Percentiles rank a stretch among this genome's conserved stretches.
phyloP scores from a whole-genome alignment of 129 eudicot species.

The Artemisia argyi region DNA sequence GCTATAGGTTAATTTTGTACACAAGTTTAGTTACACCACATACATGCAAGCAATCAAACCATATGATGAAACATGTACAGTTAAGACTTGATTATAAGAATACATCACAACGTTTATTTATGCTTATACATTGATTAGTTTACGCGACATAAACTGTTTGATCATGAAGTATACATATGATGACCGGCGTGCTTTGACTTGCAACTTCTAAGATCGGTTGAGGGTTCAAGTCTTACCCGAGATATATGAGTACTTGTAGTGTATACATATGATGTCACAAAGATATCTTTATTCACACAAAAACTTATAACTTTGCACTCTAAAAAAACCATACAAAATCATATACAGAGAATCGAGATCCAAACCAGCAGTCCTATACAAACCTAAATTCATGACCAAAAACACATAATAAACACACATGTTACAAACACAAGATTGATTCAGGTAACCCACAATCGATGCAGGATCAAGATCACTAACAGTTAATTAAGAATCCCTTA shows the following conservation, averaged over 20 bases:
- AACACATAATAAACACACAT: conserved; percentile 9
- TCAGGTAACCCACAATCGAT: conserved; percentile 7
- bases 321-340: not conserved
- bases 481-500: conserved; percentile 38
- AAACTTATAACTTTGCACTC: not conserved
- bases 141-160: too few species aligned
- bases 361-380: not conserved
- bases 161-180: too few species aligned
- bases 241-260: not conserved
- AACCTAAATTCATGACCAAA: not conserved
- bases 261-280: conserved; percentile 1
- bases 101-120: too few species aligned
- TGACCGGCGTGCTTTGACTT: too few species aligned
- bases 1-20: too few species aligned
- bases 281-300: not conserved
- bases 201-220: too few species aligned
- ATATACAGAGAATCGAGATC: conserved; percentile 4
- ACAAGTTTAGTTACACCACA: too few species aligned
- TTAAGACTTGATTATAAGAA: too few species aligned
- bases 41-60: too few species aligned
- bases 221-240: not conserved
- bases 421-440: conserved; percentile 10
- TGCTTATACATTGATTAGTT: too few species aligned
- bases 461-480: not conserved
- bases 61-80: too few species aligned